Conservation (phyloP, 139 green algal species). For the Tetraselmis striata region DNA sequence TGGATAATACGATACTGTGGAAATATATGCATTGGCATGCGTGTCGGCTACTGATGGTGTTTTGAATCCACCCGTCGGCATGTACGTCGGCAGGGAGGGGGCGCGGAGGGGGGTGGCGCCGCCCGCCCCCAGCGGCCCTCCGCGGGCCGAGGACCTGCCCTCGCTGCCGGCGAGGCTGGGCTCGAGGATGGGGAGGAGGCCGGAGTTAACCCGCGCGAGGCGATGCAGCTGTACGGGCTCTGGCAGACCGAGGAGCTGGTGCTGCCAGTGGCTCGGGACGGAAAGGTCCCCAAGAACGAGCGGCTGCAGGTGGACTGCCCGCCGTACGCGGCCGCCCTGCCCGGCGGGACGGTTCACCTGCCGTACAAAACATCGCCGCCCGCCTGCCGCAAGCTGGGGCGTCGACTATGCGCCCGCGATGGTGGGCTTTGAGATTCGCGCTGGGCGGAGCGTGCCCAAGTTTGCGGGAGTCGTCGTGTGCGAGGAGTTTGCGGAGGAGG, state of each 20-base stretch:
- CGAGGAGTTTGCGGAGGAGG: slow-evolving; percentile 15
- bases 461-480: slow-evolving; percentile 78
- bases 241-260: slow-evolving; percentile 71
- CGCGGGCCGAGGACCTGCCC: neutral
- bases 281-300: slow-evolving; percentile 73
- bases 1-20: too few relatives aligned
- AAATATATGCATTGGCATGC: too few relatives aligned
- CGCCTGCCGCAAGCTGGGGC: slow-evolving; percentile 43
- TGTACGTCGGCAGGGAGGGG: neutral
- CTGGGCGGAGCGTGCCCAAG: slow-evolving; percentile 53
- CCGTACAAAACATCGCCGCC: slow-evolving; percentile 10
- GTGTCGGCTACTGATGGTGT: too few relatives aligned
- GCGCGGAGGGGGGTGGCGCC: neutral
- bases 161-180: neutral
- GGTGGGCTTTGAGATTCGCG: slow-evolving; percentile 62
- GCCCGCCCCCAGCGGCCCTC: neutral
- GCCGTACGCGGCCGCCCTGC: slow-evolving; percentile 51
- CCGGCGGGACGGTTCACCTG: slow-evolving; percentile 51
- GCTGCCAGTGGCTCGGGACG: slow-evolving; percentile 33
- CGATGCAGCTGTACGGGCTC: slow-evolving; percentile 56
- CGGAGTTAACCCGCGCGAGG: neutral
- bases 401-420: slow-evolving; percentile 72
- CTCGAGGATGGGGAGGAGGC: neutral
- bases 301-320: slow-evolving; percentile 76
- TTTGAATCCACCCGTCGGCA: too few relatives aligned